phyloP scores from a whole-genome alignment of 2,329 filamentous ascomycete genomes.

The Leptographium flavum region DNA sequence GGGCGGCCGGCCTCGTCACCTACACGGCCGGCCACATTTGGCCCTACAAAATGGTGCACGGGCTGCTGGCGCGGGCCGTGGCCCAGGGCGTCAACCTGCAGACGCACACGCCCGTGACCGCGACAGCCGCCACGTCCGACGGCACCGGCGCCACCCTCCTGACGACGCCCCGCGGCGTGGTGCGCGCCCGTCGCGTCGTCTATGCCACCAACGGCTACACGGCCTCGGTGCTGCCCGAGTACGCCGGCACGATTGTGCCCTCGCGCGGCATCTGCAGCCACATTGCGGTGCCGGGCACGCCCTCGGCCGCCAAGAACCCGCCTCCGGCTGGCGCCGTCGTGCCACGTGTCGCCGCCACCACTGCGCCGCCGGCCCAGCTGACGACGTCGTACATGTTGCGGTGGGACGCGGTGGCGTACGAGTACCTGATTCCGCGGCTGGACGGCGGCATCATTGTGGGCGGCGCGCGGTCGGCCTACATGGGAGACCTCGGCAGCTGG shows the following conservation, averaged over 20 bases:
- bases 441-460: constrained; percentile 30
- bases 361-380: background rate
- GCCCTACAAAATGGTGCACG: constrained; percentile 20
- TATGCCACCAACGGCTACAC: constrained; percentile 22
- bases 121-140: constrained; percentile 4
- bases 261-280: constrained; percentile 3
- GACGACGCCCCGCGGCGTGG: constrained; percentile 24
- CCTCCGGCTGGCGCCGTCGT: background rate
- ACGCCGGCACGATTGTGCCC: constrained; percentile 16
- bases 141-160: constrained; percentile 13
- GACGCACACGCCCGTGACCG: constrained; percentile 30
- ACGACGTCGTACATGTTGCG: constrained; percentile 14
- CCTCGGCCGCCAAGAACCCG: background rate
- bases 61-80: background rate
- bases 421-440: constrained; percentile 28
- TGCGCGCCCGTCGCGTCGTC: constrained; percentile 21
- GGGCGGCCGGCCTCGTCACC: constrained; percentile 19
- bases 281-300: constrained; percentile 2
- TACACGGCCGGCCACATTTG: constrained; percentile 17
- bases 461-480: constrained; percentile 18
- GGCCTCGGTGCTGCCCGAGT: constrained; percentile 17
- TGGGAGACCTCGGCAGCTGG: constrained; percentile 23
- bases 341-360: background rate
- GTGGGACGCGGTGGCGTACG: constrained; percentile 12
- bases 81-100: constrained; percentile 32